A percentile compares a stretch with the other conserved stretches of the same genome.
Conservation (phyloP, 2,329 filamentous ascomycete genomes). For the Aureobasidium mangrovei region DNA sequence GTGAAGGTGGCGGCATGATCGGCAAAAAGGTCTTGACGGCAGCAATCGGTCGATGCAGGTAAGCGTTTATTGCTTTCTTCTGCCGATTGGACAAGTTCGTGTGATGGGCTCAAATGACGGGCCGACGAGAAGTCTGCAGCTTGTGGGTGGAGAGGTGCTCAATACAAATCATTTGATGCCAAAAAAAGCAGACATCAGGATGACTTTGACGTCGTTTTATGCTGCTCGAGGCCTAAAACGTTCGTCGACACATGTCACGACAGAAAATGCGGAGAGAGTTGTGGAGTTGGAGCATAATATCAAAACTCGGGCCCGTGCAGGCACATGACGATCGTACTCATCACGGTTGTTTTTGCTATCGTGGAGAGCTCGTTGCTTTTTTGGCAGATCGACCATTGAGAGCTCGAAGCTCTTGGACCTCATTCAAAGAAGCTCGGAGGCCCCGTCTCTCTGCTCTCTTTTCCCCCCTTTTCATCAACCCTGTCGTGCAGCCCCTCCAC, state of each 20-base stretch:
- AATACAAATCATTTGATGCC: too few relatives aligned
- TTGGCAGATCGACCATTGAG: neutral
- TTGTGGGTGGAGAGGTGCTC: too few relatives aligned
- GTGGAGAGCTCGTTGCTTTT: neutral
- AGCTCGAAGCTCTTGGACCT: neutral
- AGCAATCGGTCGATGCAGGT: too few relatives aligned
- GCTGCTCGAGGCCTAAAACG: too few relatives aligned
- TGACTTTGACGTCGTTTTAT: too few relatives aligned
- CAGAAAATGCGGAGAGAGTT: neutral
- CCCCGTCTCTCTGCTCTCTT: neutral
- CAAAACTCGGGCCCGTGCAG: neutral
- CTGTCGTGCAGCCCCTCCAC: neutral
- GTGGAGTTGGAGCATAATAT: neutral
- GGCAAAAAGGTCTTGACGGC: neutral
- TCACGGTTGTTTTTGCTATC: slow-evolving; percentile 1
- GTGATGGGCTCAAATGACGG: too few relatives aligned
- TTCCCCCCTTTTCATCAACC: neutral
- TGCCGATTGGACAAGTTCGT: too few relatives aligned
- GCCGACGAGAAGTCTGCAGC: too few relatives aligned
- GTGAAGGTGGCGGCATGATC: neutral
- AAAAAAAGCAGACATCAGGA: too few relatives aligned
- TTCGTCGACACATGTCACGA: too few relatives aligned
- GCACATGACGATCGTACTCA: slow-evolving; percentile 5
- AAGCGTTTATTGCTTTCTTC: too few relatives aligned
- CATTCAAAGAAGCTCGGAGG: neutral